These are phyloP conservation scores for Acacia pycnantha DNA, from an alignment of 331 rosid genomes.

Conservation along the genomic window DNA sequence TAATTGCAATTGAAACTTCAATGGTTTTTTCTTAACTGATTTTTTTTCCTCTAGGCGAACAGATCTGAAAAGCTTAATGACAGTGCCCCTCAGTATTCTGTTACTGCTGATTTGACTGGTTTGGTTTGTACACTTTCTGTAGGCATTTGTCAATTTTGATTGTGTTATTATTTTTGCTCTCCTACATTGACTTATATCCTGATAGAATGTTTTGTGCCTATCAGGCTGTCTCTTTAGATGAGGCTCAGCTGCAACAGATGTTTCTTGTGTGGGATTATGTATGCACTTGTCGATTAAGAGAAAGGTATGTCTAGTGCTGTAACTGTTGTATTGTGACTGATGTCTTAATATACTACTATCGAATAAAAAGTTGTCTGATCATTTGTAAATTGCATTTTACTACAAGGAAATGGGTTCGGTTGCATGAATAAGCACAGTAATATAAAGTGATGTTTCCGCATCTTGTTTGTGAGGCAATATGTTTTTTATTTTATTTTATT, in stretches of 20 bases:
- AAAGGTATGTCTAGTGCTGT: conserved; percentile 57
- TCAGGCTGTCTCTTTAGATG: conserved; percentile 72
- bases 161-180: not conserved
- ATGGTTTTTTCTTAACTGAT: conserved; percentile 5
- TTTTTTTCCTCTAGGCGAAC: conserved; percentile 58
- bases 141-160: conserved; percentile 15
- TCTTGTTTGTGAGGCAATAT: not conserved
- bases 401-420: not conserved
- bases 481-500: not conserved
- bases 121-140: conserved; percentile 61
- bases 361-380: not conserved
- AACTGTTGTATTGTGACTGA: not conserved
- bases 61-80: conserved; percentile 72
- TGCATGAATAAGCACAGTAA: not conserved
- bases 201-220: conserved; percentile 22
- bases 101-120: conserved; percentile 66
- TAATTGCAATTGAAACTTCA: not conserved
- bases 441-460: not conserved
- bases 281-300: conserved; percentile 65
- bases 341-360: not conserved
- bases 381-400: not conserved
- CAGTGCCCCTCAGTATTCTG: conserved; percentile 65
- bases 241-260: conserved; percentile 78
- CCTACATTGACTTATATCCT: not conserved
- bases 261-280: conserved; percentile 72